A percentile compares a stretch with the other conserved stretches of the same genome.
These are phyloP conservation scores for Colletotrichum musicola DNA, from an alignment of 2,329 filamentous ascomycete genomes.

Conservation along the genomic window DNA sequence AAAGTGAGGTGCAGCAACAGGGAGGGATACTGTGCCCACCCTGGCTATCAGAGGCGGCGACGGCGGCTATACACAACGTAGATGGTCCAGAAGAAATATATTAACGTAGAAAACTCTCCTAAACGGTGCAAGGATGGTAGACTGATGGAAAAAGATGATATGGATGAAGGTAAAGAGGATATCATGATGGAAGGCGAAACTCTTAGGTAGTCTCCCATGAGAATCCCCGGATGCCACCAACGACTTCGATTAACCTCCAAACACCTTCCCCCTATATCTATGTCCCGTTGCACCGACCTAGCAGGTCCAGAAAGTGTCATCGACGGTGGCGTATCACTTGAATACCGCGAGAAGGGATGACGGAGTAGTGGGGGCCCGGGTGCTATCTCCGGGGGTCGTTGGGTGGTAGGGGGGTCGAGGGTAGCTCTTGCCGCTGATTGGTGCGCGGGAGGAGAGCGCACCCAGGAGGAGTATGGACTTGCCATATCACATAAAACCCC, in stretches of 20 bases:
- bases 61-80: background rate
- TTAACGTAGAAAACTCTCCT: background rate
- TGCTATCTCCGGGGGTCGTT: conserved; percentile 13
- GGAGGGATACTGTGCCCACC: no score
- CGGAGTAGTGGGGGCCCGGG: conserved; percentile 17
- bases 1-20: no score
- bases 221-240: background rate
- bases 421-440: conserved; percentile 32
- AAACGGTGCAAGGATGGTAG: background rate
- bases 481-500: conserved; percentile 40
- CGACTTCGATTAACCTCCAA: conserved; percentile 11
- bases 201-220: background rate
- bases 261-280: background rate
- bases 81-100: background rate
- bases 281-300: conserved; percentile 1
- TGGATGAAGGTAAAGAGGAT: background rate
- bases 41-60: background rate
- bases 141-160: background rate
- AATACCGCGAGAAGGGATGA: conserved; percentile 1
- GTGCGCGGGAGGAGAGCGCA: conserved; percentile 27
- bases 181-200: background rate
- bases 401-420: conserved; percentile 12
- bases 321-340: background rate
- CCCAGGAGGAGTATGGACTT: conserved; percentile 1
- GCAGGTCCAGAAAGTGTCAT: background rate